Conservation (phyloP, 2,329 filamentous ascomycete species). For the Chaetomiaceae sp. region DNA sequence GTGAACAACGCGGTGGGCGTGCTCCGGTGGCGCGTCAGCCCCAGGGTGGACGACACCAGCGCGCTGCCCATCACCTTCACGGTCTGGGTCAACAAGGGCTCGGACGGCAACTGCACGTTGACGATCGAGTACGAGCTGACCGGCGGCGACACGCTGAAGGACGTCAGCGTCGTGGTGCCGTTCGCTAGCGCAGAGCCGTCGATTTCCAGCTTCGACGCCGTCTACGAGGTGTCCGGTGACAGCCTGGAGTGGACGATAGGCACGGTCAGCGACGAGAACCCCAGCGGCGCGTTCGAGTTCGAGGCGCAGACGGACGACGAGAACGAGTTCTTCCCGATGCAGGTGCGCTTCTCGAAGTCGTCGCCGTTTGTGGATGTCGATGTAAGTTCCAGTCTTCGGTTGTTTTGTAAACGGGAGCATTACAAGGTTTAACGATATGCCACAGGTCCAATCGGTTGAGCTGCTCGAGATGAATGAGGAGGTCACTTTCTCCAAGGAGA, state of each 20-base stretch:
- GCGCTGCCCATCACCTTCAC: conserved; percentile 92
- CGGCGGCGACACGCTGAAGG: conserved; percentile 68
- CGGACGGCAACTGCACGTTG: conserved; percentile 73
- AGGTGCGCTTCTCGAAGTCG: conserved; percentile 78
- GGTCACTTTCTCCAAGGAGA: conserved; percentile 75
- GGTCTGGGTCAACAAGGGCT: conserved; percentile 91
- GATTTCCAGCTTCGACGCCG: conserved; percentile 87
- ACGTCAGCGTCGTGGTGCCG: conserved; percentile 83
- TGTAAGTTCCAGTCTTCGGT: conserved; percentile 51
- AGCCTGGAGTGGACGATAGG: conserved; percentile 92
- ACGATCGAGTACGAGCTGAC: conserved; percentile 95
- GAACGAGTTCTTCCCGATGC: conserved; percentile 97
- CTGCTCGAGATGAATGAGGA: conserved; percentile 71
- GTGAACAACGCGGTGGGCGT: conserved; percentile 91
- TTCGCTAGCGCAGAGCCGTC: conserved; percentile 79
- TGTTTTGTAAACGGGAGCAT: not conserved
- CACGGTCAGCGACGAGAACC: conserved; percentile 72
- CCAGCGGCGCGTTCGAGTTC: conserved; percentile 87
- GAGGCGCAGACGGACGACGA: conserved; percentile 84
- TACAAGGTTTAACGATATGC: conserved; percentile 24
- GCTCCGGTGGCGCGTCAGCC: conserved; percentile 82
- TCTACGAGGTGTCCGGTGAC: conserved; percentile 90
- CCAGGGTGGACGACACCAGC: conserved; percentile 71
- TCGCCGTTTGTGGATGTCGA: conserved; percentile 88
- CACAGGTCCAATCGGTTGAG: conserved; percentile 59